A percentile compares a stretch with the other conserved stretches of the same genome.
Conservation (phyloP, 2,329 filamentous ascomycete genomes). For the Paecilomyces sp. region DNA sequence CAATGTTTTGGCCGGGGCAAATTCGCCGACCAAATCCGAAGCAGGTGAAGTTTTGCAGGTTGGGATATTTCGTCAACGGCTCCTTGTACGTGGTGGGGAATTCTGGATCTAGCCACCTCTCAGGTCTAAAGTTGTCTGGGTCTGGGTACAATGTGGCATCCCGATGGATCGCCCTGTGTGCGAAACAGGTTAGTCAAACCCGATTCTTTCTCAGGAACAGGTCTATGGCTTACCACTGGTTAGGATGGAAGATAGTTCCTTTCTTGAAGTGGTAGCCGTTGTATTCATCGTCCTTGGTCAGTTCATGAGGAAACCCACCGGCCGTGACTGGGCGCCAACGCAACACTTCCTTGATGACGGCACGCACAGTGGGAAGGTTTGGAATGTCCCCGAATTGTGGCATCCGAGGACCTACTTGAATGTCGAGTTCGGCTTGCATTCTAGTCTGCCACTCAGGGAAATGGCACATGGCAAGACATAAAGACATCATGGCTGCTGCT, state of each 20-base stretch:
- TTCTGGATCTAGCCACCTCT: constrained; percentile 19
- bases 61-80: constrained; percentile 21
- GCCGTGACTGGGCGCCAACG: constrained; percentile 36
- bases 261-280: constrained; percentile 44
- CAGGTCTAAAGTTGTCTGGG: constrained; percentile 17
- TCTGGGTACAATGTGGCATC: constrained; percentile 15
- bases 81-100: constrained; percentile 21
- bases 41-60: constrained; percentile 15
- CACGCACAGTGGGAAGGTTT: constrained; percentile 30
- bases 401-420: constrained; percentile 10
- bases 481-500: constrained; percentile 20
- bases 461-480: constrained; percentile 20
- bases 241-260: constrained; percentile 37
- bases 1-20: constrained; percentile 20
- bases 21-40: constrained; percentile 22
- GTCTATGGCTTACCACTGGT: constrained; percentile 25
- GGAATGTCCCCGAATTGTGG: constrained; percentile 31
- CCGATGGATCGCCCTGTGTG: no score
- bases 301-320: constrained; percentile 11
- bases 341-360: constrained; percentile 37
- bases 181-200: no score
- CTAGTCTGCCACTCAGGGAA: constrained; percentile 12
- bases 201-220: no score
- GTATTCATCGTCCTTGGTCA: constrained; percentile 40
- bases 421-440: constrained; percentile 29